Percentiles rank a stretch among this genome's conserved stretches.
These are phyloP conservation scores for Boletus patriciae DNA, from an alignment of 768 basidiomycete genomes.

Conservation along the genomic window DNA sequence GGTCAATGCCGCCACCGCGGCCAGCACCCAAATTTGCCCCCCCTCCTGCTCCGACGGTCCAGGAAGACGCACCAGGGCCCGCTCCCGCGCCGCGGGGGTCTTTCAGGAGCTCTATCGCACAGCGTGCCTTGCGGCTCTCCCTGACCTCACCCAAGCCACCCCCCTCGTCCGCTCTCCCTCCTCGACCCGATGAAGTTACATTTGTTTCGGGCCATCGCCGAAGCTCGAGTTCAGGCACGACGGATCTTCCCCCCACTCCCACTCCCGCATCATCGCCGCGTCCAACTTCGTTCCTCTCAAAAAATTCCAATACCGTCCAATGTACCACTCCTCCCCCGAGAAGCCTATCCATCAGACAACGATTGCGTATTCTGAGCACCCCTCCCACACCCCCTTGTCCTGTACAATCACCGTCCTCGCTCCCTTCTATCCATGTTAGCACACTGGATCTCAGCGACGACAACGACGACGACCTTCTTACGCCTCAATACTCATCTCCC, in stretches of 20 bases:
- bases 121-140: constrained; percentile 59
- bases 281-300: constrained; percentile 38
- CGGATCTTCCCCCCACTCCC: constrained; percentile 42
- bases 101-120: constrained; percentile 58
- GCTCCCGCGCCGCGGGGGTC: constrained; percentile 24
- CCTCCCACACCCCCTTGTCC: constrained; percentile 42
- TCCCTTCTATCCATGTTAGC: constrained; percentile 28
- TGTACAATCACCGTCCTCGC: constrained; percentile 24
- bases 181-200: constrained; percentile 59
- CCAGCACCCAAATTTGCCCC: constrained; percentile 71
- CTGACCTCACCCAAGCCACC: constrained; percentile 64
- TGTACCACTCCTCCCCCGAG: constrained; percentile 21
- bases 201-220: constrained; percentile 30
- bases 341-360: constrained; percentile 54
- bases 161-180: constrained; percentile 59
- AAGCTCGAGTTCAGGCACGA: constrained; percentile 34
- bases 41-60: constrained; percentile 58
- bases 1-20: constrained; percentile 71
- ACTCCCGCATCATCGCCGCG: constrained; percentile 50
- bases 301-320: constrained; percentile 26
- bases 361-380: constrained; percentile 66
- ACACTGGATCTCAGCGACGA: constrained; percentile 28
- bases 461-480: constrained; percentile 30
- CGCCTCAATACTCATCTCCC: constrained; percentile 14
- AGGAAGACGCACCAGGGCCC: constrained; percentile 8